phyloP scores from a whole-genome alignment of 208 protist genomes.

The Leishmania major region DNA sequence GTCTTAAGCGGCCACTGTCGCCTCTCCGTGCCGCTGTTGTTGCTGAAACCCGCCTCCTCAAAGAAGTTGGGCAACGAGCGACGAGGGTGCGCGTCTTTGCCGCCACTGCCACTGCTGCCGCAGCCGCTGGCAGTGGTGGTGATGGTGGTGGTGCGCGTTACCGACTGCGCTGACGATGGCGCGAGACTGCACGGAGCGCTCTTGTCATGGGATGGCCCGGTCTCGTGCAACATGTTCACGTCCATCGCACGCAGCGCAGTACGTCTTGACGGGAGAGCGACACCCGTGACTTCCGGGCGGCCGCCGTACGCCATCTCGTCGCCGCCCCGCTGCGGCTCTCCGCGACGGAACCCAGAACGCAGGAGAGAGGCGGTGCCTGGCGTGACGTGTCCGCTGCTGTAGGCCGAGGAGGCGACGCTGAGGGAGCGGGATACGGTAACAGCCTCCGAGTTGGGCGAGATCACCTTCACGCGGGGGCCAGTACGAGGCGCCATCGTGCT shows the following conservation, averaged over 20 bases:
- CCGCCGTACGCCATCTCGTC: neutral
- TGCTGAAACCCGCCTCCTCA: slow-evolving; percentile 6
- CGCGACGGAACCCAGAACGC: neutral
- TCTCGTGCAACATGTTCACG: slow-evolving; percentile 13
- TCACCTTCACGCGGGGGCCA: slow-evolving; percentile 40
- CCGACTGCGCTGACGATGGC: neutral
- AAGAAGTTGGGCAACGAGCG: slow-evolving; percentile 24
- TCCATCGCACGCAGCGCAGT: slow-evolving; percentile 10
- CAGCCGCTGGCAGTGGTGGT: neutral
- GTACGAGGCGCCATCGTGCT: slow-evolving; percentile 36
- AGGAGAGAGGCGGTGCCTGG: neutral
- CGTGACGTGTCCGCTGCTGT: slow-evolving; percentile 7
- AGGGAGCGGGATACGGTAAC: slow-evolving; percentile 43
- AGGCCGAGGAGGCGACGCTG: slow-evolving; percentile 31
- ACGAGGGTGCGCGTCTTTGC: neutral
- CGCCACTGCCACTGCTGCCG: neutral
- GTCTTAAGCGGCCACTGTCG: neutral
- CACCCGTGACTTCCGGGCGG: neutral
- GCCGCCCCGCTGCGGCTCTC: neutral
- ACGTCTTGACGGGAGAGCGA: slow-evolving; percentile 3
- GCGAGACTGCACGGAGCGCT: too few relatives aligned
- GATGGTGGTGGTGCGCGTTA: neutral
- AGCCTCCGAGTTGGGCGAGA: slow-evolving; percentile 56
- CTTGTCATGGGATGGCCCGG: neutral
- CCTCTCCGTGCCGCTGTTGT: slow-evolving; percentile 6